A percentile compares a stretch with the other conserved stretches of the same genome.
These are phyloP conservation scores for Fagopyrum esculentum DNA, from an alignment of 148 eudicot species.

Conservation along the genomic window DNA sequence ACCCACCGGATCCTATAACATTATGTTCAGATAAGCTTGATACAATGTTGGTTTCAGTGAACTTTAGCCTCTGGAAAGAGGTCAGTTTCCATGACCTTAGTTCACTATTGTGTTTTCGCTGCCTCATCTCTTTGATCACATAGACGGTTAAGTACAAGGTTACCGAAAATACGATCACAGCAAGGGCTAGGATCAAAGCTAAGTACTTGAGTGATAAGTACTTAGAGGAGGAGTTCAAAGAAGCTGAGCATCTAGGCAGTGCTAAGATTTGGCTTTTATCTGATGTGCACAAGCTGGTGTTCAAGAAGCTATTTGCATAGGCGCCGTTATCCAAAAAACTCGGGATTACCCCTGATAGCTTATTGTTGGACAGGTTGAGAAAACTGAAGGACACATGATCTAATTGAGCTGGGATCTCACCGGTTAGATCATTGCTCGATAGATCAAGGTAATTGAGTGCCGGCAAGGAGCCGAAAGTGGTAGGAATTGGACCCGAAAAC, in stretches of 20 bases:
- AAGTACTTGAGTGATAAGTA: slow-evolving; percentile 24
- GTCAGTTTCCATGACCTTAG: slow-evolving; percentile 34
- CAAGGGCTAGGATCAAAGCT: slow-evolving; percentile 33
- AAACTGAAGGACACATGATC: slow-evolving; percentile 46
- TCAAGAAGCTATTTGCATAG: slow-evolving; percentile 61
- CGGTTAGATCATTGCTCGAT: slow-evolving; percentile 66
- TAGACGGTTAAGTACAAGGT: slow-evolving; percentile 23
- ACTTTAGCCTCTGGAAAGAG: slow-evolving; percentile 47
- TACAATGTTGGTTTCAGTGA: slow-evolving; percentile 64
- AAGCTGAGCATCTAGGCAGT: slow-evolving; percentile 27
- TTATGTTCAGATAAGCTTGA: slow-evolving; percentile 66
- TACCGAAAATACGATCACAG: slow-evolving; percentile 23
- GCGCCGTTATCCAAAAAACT: slow-evolving; percentile 55
- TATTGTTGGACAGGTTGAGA: slow-evolving; percentile 56
- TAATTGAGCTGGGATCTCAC: slow-evolving; percentile 64
- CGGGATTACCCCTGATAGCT: slow-evolving; percentile 53
- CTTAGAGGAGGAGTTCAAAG: slow-evolving; percentile 19
- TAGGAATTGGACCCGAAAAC: slow-evolving; percentile 61
- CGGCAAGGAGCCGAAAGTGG: slow-evolving; percentile 65
- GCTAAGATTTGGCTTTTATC: slow-evolving; percentile 20
- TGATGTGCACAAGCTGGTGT: slow-evolving; percentile 35
- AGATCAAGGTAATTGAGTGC: slow-evolving; percentile 75
- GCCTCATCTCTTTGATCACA: slow-evolving; percentile 22
- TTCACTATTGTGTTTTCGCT: slow-evolving; percentile 25
- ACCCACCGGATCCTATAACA: slow-evolving; percentile 74